Conservation (phyloP, 495 filamentous ascomycete species). For the Penicillium goetzii region DNA sequence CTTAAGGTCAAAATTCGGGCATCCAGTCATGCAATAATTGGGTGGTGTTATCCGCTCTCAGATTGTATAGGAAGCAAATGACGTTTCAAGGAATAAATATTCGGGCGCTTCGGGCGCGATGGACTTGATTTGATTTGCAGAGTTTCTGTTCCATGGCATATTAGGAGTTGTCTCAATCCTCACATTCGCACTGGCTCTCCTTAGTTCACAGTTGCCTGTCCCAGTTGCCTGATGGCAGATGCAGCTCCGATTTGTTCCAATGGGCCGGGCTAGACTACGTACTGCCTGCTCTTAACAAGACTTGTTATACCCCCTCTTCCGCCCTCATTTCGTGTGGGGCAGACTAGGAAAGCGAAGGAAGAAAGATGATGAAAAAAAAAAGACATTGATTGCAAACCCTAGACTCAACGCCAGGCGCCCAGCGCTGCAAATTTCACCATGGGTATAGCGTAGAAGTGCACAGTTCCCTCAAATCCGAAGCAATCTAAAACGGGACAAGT, state of each 20-base stretch:
- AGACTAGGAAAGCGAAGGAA: neutral
- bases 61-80: neutral
- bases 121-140: constrained; percentile 11
- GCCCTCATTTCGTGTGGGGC: neutral
- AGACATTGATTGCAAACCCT: neutral
- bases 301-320: constrained; percentile 5
- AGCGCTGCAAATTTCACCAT: constrained; percentile 29
- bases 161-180: neutral
- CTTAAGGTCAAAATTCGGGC: neutral
- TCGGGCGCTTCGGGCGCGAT: constrained; percentile 9
- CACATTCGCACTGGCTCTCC: neutral
- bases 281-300: constrained; percentile 2
- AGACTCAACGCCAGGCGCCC: constrained; percentile 25
- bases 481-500: constrained; percentile 21
- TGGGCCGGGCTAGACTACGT: constrained; percentile 6
- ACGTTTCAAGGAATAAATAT: neutral
- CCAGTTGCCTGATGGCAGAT: constrained; percentile 5
- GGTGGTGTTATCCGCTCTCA: neutral
- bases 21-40: neutral
- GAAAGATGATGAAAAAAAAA: neutral
- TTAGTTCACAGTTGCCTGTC: neutral
- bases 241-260: neutral
- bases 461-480: constrained; percentile 15
- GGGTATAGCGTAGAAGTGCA: constrained; percentile 33
- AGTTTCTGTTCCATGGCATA: neutral